Base-by-base conservation (phyloP, 169 alveolate species). In the Cryptosporidium andersoni region DNA sequence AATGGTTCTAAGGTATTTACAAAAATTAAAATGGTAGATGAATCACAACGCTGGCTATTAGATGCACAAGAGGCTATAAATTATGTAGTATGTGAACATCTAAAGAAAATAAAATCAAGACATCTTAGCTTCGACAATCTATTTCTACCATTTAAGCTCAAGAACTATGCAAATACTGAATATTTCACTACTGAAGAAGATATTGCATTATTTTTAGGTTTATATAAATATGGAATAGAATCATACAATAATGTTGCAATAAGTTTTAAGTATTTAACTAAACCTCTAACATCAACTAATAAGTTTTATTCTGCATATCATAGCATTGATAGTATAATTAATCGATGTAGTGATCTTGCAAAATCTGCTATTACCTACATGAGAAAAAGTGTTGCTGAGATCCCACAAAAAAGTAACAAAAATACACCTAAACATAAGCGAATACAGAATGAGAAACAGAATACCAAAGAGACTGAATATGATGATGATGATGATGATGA, bases 341-440 rank as follows among this genome's bases (percentile, higher is more conserved):
- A 74, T 43, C 42, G 85, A 74, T 74, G 85, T 42, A 74, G 60
- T 43, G 85, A 74, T 58, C 55, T 74, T 16, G 55, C 85, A 34
- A 58, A 62, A 58, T 66, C 85, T 42, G 85, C 85, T 5, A 74
- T 74, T 4, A 55, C 40, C 55, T 74, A 74, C 48, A 58, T 45
- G 14, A 74, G 60, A 9, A 74, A 62, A 34, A 36, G 16, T 51
- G 39, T 53, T 37, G 6, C 37, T 9, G 11, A 4, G 1, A 51
- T 12, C 1, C 12, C 4, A 58, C 51, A 52, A 39, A 53, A 4
- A 67, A 51, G 16, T 11, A 53, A 16, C 25, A 9, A 43, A 66
- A 2, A 36, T 12, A 14, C 52, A 14, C 40, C 0, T 16, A 12
- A 12, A 9, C 2, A 8, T 14, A 12, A 47, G 14, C 62, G n/a